Evolutionary conservation across 768 basidiomycete genomes (phyloP).

Genomic region (Dacryopinax spathularia): DNA sequence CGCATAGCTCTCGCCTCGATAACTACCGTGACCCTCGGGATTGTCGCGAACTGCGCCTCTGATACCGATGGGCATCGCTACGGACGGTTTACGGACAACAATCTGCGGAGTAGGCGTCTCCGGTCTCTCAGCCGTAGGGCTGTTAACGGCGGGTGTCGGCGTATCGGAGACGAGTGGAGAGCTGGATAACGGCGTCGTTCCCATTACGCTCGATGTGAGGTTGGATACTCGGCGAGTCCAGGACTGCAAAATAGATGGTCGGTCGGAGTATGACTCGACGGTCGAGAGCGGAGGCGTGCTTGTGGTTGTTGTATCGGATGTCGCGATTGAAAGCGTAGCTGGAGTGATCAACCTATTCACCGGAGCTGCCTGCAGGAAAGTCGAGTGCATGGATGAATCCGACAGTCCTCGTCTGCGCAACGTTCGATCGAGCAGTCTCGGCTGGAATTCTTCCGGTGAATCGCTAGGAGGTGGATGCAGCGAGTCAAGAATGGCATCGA

Average conservation of each 20-base stretch:
- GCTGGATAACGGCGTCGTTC: not conserved
- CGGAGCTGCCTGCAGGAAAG: constrained; percentile 39
- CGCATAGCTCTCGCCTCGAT: not conserved
- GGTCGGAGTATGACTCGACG: not conserved
- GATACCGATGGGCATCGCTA: not conserved
- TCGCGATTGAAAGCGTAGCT: not conserved
- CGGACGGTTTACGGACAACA: not conserved
- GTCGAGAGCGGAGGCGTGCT: not conserved
- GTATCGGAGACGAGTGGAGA: not conserved
- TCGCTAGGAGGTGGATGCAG: constrained; percentile 19
- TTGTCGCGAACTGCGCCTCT: not conserved
- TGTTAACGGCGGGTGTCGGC: not conserved
- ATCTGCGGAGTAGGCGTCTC: not conserved
- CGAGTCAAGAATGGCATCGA: constrained; percentile 66
- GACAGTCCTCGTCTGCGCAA: constrained; percentile 69
- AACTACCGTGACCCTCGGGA: not conserved
- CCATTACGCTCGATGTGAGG: not conserved
- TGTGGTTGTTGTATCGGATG: not conserved
- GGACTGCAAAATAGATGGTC: not conserved
- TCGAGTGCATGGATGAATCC: constrained; percentile 84
- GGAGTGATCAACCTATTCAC: not conserved
- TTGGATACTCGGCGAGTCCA: not conserved
- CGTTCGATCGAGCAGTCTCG: constrained; percentile 47
- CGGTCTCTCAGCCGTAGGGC: not conserved
- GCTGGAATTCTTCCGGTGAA: constrained; percentile 26